Base-by-base conservation (phyloP, 441 rosid genomes). In the Manihot esculenta region DNA sequence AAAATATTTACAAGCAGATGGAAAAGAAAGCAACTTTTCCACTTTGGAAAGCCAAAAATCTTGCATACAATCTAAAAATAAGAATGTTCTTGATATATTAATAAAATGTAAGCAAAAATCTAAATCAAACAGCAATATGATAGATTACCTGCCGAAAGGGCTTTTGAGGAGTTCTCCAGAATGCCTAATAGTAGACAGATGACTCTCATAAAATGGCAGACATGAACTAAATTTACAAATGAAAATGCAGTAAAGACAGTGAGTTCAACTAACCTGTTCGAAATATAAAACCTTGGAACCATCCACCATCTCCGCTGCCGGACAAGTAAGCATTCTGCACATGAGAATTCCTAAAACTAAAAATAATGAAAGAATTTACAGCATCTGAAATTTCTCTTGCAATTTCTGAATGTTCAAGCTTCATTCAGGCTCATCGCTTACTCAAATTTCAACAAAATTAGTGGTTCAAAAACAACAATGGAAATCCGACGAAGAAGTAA, bases 81-180 rank as follows among this genome's bases (percentile, higher is more conserved):
- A n/a, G 21, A 45, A 69, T 5, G 56, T 18, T 23, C 15, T 14
- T 44, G 56, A 51, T 51, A 56, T 26, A 66, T 57, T 24, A 60
- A 48, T 24, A 41, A 62, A 63, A 21, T 47, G 20, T 26, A 42
- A 15, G 63, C 35, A 63, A 42, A 38, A 57, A 24, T 15, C 7
- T 41, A 17, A 48, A n/a, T 20, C 9, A 26, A 26, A 44, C 1
- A 41, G 45, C 10, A 56, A 27, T 13, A 70, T 11, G 14, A 10
- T 2, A 67, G 21, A 66, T 59, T 75, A 94, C 99, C 93, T 91
- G 94, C 42, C 96, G 90, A 79, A 91, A 94, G 11, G 99, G 99
- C 83, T 91, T 94, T 75, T 87, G 90, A 55, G 97, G 97, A 79
- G 93, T 91, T 66, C 98, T 85, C 93, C 96, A 89, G 77, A 94